Percentiles rank a stretch among this genome's conserved stretches.
These are phyloP conservation scores for Aphanomyces invadans DNA, from an alignment of 352 stramenopile species.

Conservation along the genomic window DNA sequence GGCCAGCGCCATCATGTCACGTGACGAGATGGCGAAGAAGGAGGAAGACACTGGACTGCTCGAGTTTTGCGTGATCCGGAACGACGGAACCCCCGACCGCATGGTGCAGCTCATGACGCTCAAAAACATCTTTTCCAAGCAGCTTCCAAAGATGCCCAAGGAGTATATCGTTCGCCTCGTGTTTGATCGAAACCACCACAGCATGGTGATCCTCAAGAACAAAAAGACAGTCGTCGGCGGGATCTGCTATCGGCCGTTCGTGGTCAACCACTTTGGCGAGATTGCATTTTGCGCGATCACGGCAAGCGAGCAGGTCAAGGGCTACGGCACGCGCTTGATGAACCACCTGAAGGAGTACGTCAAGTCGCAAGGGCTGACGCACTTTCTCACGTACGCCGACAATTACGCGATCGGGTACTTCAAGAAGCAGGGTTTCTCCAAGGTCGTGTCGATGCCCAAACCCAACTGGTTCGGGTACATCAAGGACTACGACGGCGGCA, in stretches of 20 bases:
- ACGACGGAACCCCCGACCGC: slow-evolving; percentile 82
- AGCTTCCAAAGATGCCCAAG: slow-evolving; percentile 98
- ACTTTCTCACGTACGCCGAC: slow-evolving; percentile 99
- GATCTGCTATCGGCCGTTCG: slow-evolving; percentile 97
- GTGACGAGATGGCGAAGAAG: slow-evolving; percentile 83
- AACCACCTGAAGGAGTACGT: slow-evolving; percentile 98
- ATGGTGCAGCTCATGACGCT: slow-evolving; percentile 91
- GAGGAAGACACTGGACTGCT: slow-evolving; percentile 71
- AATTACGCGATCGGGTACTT: slow-evolving; percentile 99
- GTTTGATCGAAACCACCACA: slow-evolving; percentile 93
- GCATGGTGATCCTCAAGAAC: slow-evolving; percentile 91
- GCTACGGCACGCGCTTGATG: slow-evolving; percentile 98
- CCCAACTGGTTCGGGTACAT: slow-evolving; percentile 96
- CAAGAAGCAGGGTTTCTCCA: slow-evolving; percentile 95
- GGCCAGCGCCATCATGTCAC: slow-evolving; percentile 44
- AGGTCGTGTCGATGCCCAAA: slow-evolving; percentile 76
- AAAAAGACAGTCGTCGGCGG: slow-evolving; percentile 92
- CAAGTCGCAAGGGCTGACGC: slow-evolving; percentile 81
- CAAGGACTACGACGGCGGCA: slow-evolving; percentile 99
- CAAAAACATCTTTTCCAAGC: slow-evolving; percentile 97
- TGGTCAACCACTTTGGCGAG: slow-evolving; percentile 94
- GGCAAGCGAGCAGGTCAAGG: slow-evolving; percentile 92
- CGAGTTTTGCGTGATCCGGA: slow-evolving; percentile 86
- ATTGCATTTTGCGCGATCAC: slow-evolving; percentile 99
- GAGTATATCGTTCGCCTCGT: slow-evolving; percentile 99